Evolutionary conservation across 2,329 filamentous ascomycete genomes (phyloP).

Genomic region (Fusarium subglutinans): DNA sequence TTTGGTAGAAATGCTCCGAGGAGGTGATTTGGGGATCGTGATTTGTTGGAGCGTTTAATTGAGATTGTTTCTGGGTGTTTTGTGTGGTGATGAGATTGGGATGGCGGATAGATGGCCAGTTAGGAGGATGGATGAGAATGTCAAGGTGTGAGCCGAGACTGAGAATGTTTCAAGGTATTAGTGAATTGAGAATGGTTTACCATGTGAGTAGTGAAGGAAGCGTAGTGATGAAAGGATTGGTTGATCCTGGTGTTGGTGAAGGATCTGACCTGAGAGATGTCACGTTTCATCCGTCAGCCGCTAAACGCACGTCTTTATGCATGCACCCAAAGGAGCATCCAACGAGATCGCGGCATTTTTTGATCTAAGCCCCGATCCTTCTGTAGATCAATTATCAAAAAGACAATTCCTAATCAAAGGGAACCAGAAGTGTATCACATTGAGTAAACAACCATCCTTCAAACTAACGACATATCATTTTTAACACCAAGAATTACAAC

Average conservation of each 20-base stretch:
- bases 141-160: background rate
- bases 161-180: background rate
- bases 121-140: rapidly evolving
- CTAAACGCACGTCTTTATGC: slow-evolving; percentile 26
- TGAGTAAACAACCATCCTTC: background rate
- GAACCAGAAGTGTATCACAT: background rate
- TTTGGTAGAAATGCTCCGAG: background rate
- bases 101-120: background rate
- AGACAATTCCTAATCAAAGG: background rate
- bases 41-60: background rate
- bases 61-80: background rate
- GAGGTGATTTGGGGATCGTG: background rate
- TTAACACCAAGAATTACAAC: background rate
- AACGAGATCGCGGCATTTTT: background rate
- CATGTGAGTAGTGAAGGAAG: background rate
- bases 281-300: slow-evolving; percentile 13
- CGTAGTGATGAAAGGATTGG: background rate
- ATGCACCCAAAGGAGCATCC: background rate
- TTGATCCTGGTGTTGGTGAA: background rate
- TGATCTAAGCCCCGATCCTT: slow-evolving; percentile 1
- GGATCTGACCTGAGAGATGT: slow-evolving; percentile 10
- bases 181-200: background rate
- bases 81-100: background rate
- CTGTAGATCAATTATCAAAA: background rate
- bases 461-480: background rate